Base-by-base conservation (phyloP, 1,139 yeast species). In the Komagataea norvegica region DNA sequence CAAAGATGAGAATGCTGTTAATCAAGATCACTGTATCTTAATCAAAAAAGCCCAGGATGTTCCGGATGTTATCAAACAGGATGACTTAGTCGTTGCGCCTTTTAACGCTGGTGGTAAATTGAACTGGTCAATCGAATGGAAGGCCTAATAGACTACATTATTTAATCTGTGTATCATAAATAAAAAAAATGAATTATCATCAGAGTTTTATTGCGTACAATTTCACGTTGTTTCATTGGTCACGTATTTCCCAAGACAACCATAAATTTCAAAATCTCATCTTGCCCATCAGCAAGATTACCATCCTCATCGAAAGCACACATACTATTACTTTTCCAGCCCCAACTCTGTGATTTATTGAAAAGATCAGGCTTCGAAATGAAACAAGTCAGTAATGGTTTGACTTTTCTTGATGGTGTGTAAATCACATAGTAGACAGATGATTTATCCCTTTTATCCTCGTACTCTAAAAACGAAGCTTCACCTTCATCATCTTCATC, bases 61-160 rank as follows among this genome's bases (percentile, higher is more conserved):
- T 18, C 94, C 95, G 2, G 79, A 77, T 23, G 55, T 68, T 7
- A 66, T 85, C 38, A 65, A 71, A 11, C 61, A 64, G 43, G 67
- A 55, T 27, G 60, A 61, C 5, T 58, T 79, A 24, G 66, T 68
- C 8, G 88, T 91, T 30, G 91, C 87, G 17, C 97, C 97, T n/a
- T 91, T 91, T 68, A 73, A 70, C 53, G 89, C 96, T 10, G 96
- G 95, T 16, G 79, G 83, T 40, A 72, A 67, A 40, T 68, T 91
- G 35, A 56, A 69, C 25, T 91, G 95, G 88, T 60, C 75, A n/a
- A 74, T 77, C 10, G 83, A 81, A 59, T 89, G 96, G 96, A 64
- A 70, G 49, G 17, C 22, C 8, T 32, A 16, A 15, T 14, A 7
- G 6, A n/a, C n/a, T n/a, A n/a, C n/a, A n/a, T n/a, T n/a, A n/a